phyloP scores from a whole-genome alignment of 306 rosid species.

The Herpetospermum pedunculosum region DNA sequence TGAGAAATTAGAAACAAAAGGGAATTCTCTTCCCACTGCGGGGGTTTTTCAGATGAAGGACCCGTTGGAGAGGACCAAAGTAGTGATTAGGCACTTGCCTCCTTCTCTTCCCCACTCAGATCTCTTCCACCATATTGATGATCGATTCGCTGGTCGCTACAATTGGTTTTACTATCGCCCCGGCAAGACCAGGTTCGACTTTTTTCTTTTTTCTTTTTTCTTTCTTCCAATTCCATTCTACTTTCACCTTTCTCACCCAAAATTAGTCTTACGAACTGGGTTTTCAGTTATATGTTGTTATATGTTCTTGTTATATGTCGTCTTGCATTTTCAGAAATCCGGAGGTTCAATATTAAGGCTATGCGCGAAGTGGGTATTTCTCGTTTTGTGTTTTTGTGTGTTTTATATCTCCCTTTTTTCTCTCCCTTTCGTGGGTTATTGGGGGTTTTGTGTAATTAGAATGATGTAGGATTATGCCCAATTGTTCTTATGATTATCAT shows the following conservation, averaged over 20 bases:
- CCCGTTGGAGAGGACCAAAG: conserved; percentile 55
- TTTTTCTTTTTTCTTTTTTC: neutral
- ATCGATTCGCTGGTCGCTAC: conserved; percentile 56
- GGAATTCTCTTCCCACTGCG: neutral
- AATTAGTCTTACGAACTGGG: neutral
- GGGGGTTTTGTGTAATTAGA: neutral
- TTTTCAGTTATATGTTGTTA: neutral
- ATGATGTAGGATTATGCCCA: neutral
- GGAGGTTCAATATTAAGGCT: neutral
- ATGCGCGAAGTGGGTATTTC: neutral
- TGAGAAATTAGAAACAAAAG: neutral
- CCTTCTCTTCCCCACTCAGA: conserved; percentile 78
- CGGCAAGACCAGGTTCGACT: conserved; percentile 50
- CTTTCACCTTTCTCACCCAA: neutral
- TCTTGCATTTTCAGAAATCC: neutral
- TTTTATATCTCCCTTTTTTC: neutral
- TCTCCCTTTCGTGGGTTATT: neutral
- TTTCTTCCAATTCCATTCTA: neutral
- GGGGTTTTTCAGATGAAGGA: conserved; percentile 46
- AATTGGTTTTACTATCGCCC: conserved; percentile 59
- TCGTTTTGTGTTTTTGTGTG: neutral
- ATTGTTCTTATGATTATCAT: neutral
- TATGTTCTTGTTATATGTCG: neutral
- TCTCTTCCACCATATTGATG: conserved; percentile 59
- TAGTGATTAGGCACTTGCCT: conserved; percentile 76